Evolutionary conservation across 2,329 filamentous ascomycete species (phyloP).

Genomic region (Verticillium isaacii): DNA sequence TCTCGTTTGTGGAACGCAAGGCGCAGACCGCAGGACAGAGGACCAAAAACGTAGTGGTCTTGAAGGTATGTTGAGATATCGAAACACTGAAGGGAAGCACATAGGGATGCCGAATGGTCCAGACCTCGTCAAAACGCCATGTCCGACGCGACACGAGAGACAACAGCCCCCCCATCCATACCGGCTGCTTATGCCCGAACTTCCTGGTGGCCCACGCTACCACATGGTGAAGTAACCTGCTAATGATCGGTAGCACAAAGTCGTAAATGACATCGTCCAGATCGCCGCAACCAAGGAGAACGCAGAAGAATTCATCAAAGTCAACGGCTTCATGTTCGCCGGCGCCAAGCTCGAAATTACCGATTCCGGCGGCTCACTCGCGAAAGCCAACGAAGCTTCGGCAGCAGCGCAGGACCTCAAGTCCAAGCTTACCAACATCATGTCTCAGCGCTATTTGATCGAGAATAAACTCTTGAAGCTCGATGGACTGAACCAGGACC

Average conservation of each 20-base stretch:
- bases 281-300: conserved; percentile 63
- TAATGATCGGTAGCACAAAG: conserved; percentile 68
- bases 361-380: conserved; percentile 36
- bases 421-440: conserved; percentile 63
- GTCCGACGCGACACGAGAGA: conserved; percentile 25
- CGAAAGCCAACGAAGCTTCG: conserved; percentile 42
- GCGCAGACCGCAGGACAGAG: conserved; percentile 41
- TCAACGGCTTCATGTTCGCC: conserved; percentile 67
- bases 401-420: conserved; percentile 56
- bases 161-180: conserved; percentile 23
- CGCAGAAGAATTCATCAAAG: conserved; percentile 57
- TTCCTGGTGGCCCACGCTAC: background rate
- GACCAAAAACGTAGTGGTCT: conserved; percentile 57
- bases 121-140: conserved; percentile 23
- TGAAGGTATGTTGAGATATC: conserved; percentile 66
- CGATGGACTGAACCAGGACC: conserved; percentile 69
- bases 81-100: conserved; percentile 19
- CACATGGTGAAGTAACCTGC: conserved; percentile 43
- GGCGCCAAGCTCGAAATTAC: conserved; percentile 55
- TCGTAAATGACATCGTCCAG: conserved; percentile 64
- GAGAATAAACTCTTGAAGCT: conserved; percentile 75
- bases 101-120: conserved; percentile 26
- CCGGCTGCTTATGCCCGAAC: conserved; percentile 27
- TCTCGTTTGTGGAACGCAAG: conserved; percentile 69
- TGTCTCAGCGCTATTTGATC: conserved; percentile 69